A percentile compares a stretch with the other conserved stretches of the same genome.
phyloP scores from a whole-genome alignment of 2,329 filamentous ascomycete species.

The Alternaria sp. region DNA sequence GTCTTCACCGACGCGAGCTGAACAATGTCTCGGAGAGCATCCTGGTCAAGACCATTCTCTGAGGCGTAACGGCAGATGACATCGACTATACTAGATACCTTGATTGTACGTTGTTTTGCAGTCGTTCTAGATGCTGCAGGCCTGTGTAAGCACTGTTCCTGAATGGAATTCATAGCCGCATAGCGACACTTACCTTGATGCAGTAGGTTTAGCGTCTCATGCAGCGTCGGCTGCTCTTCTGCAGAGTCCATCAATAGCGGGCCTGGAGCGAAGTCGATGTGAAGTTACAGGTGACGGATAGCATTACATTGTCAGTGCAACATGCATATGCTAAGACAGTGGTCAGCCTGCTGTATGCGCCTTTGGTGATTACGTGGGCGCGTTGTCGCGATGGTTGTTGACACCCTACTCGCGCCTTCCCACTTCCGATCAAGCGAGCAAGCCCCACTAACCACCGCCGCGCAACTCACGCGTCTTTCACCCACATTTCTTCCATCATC shows the following conservation, averaged over 20 bases:
- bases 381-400: conserved; percentile 41
- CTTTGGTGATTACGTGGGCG: conserved; percentile 21
- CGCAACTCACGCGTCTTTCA: conserved; percentile 13
- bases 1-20: conserved; percentile 72
- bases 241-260: conserved; percentile 36
- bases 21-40: conserved; percentile 69
- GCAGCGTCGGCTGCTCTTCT: conserved; percentile 43
- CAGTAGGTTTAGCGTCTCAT: conserved; percentile 49
- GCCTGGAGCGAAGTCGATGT: conserved; percentile 7
- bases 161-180: conserved; percentile 23
- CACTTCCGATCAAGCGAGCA: conserved; percentile 36
- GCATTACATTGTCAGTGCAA: conserved; percentile 39
- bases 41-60: conserved; percentile 71
- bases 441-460: conserved; percentile 10
- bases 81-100: conserved; percentile 71
- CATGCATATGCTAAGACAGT: conserved; percentile 34
- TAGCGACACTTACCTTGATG: conserved; percentile 43
- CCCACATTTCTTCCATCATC: background rate
- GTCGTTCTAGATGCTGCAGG: conserved; percentile 55
- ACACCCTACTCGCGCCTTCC: conserved; percentile 37
- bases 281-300: conserved; percentile 41
- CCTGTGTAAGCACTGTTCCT: conserved; percentile 32
- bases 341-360: conserved; percentile 32
- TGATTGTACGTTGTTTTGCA: conserved; percentile 70
- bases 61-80: conserved; percentile 70